Evolutionary conservation across 2,329 filamentous ascomycete genomes (phyloP), one percentile per base, ranked within the genome.

Genomic region (Coniochaeta hoffmannii): DNA sequence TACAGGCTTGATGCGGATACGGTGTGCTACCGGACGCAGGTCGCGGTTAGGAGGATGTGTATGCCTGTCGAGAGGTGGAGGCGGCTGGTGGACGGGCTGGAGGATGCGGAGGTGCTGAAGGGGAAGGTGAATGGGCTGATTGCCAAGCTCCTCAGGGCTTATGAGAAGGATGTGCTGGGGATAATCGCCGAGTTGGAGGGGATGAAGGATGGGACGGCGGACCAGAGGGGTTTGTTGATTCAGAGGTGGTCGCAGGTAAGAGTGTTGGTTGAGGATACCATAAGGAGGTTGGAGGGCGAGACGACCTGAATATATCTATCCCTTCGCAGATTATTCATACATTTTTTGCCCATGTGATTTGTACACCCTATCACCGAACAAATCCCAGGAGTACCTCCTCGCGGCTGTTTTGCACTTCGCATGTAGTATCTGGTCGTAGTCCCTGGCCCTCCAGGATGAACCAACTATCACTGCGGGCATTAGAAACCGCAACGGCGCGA

Each of bases 21-120:
- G 6, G 74, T 77, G 12, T 85, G 81, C 63, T 77, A 83, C 63
- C 69, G 80, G 15, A 82, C 81, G 1, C 75, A 83, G 62, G 77
- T 81, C 11, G 81, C 78, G 5, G 60, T 82, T 50, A 64, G 80
- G 50, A 55, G 73, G 41, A 34, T 76, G 28, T 60, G 59, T 58
- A 53, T 75, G 56, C 56, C 68, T 1, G 53, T 66, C 1, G 61
- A 66, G 9, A 68, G 71, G 63, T 82, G 79, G 77, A 65, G 67
- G 53, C 64, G 71, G 34, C 76, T 82, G 41, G 73, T 80, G 1
- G 71, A 72, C 35, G 72, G 72, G 2, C 62, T 68, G 5, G 76
- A 77, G 53, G 78, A 77, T 53, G 77, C 75, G 4, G 71, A 73
- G 58, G 65, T 59, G 12, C 73, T 77, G 55, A 71, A 76, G 59